A percentile compares a stretch with the other conserved stretches of the same genome.
Evolutionary conservation across 768 basidiomycete genomes (phyloP).

Genomic region (Kwoniella dejecticola): DNA sequence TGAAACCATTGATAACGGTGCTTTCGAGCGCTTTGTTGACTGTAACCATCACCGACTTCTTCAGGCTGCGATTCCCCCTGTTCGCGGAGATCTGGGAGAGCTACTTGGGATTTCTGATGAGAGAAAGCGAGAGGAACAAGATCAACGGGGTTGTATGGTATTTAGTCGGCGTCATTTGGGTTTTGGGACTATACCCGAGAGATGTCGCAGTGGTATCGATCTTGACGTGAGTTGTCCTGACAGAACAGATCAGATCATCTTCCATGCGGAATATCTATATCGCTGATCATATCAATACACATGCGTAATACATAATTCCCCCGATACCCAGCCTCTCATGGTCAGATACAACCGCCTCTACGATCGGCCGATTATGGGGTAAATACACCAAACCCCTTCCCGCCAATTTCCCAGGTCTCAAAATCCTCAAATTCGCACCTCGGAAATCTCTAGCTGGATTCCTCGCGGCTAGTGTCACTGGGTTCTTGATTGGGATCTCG

Average conservation of each 20-base stretch:
- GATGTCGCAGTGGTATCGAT: conserved; percentile 89
- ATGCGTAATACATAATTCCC: too few relatives aligned
- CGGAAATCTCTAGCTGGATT: conserved; percentile 86
- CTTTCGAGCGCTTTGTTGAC: conserved; percentile 69
- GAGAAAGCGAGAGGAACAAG: conserved; percentile 79
- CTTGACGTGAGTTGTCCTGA: conserved; percentile 76
- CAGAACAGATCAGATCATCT: too few relatives aligned
- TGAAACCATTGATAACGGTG: conserved; percentile 63
- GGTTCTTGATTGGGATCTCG: conserved; percentile 65
- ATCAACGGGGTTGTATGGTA: conserved; percentile 92
- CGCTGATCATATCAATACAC: too few relatives aligned
- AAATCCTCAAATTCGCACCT: conserved; percentile 68
- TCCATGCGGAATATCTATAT: too few relatives aligned
- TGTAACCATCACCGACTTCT: conserved; percentile 71
- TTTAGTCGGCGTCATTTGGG: conserved; percentile 79
- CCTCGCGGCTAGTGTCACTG: conserved; percentile 73
- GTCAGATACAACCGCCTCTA: conserved; percentile 94
- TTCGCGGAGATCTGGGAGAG: conserved; percentile 74
- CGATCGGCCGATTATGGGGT: conserved; percentile 82
- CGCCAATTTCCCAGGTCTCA: conserved; percentile 55
- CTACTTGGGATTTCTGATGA: conserved; percentile 78
- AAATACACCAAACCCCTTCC: conserved; percentile 68
- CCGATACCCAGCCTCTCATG: conserved; percentile 73
- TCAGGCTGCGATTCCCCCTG: conserved; percentile 67
- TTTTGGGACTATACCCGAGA: conserved; percentile 72